Evolutionary conservation across 1,284 basidiomycete genomes (phyloP), one percentile per base, ranked within the genome.

Genomic region (Jaminaea rosea): DNA sequence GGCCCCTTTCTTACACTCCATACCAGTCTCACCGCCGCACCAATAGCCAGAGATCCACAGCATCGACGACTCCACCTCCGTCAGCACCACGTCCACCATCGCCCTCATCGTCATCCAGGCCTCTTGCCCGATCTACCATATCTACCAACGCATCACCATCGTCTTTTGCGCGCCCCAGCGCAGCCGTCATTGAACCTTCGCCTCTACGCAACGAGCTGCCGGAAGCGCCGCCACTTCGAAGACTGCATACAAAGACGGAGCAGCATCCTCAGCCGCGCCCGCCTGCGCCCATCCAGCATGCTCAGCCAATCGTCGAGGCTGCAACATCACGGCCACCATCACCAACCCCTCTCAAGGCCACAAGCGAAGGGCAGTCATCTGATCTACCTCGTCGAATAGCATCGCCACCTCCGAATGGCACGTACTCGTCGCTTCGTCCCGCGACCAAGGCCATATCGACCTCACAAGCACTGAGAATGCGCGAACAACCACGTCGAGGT

Each of bases 21-120:
- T 42, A 42, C 39, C 39, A 42, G 39, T 42, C 39, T 3, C 39
- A 42, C 19, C 39, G 39, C 39, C 13, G 39, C 15, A 42, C 39
- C 11, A 23, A 11, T 23, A 42, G 39, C 39, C 19, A 13, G 3
- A n/a, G 39, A 23, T 42, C 39, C 39, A 42, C 34, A 10, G n/a
- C 34, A 15, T 36, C 34, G 4, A 4, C 23, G 4, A 17, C 39
- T 21, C 39, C 39, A 7, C 11, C 39, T 3, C 17, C 39, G 13
- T 11, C 19, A 42, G 15, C 39, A 9, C 3, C 19, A 21, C 7
- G 19, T 11, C 13, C 39, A 23, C 39, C 6, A 2, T 21, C 10
- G 6, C n/a, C 34, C n/a, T 36, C 34, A 10, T 21, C 34, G 10
- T n/a, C n/a, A n/a, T n/a, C n/a, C n/a, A n/a, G n/a, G n/a, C n/a